Base-by-base conservation (phyloP, 78 protist genomes). In the Monosiga brevicollis region DNA sequence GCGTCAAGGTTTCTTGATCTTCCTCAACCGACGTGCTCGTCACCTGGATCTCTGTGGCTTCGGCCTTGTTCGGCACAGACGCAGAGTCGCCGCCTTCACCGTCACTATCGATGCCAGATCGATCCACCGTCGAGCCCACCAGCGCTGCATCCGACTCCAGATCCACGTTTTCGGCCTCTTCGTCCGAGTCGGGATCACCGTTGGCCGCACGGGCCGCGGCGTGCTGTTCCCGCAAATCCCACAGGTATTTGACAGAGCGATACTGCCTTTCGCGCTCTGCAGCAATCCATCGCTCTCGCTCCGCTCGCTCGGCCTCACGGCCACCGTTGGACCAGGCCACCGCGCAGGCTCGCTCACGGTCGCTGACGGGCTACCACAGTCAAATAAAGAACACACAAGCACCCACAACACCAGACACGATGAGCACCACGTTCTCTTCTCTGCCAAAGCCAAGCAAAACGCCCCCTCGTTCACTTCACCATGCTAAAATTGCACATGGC, bases 241-340 rank as follows among this genome's bases (percentile, higher is more conserved):
- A 35, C 76, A 73, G 76, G 36, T 35, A 73, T 15, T 29, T 73
- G 62, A 49, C 62, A 15, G 62, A 6, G 29, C 62, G 62, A 15
- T 20, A 49, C 62, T 49, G 62, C 29, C 62, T 6, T 15, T 6
- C 62, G 6, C 62, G 62, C 62, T 49, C 62, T 15, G 6, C 62
- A 6, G 6, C 62, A 15, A 20, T 49, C 62, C 62, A 49, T 15
- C 62, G 62, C 15, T 49, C 62, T 49, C 75, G 9, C 75, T 22
- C 75, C 75, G 10, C 75, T 6, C 75, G 75, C 34, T 71, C 75
- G 38, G 75, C 75, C 75, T 71, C 35, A 11, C 24, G 38, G 24
- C 75, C 75, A 11, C 75, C 75, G 24, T 2, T 11, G 11, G 75
- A 11, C 91, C 91, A 88, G 1, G 91, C 90, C 49, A 81, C 86